Conservation (phyloP, 176 grass and related monocot genomes). For the Luzula sylvatica region DNA sequence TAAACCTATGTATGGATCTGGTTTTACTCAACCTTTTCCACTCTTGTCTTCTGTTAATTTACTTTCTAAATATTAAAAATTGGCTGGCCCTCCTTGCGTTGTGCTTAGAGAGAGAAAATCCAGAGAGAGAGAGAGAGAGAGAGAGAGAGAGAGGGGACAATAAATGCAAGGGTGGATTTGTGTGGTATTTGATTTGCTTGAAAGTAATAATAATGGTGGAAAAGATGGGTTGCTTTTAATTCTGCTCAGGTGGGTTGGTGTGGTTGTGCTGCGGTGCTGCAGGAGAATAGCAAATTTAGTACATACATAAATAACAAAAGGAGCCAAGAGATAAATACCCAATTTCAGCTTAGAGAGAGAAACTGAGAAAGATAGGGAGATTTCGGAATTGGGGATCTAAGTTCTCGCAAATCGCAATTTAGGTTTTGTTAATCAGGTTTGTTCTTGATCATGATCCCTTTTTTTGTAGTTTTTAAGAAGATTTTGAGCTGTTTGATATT, state of each 20-base stretch:
- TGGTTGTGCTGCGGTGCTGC: no score
- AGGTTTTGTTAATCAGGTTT: constrained; percentile 15
- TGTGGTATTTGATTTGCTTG: neutral
- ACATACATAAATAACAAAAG: no score
- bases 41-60: constrained; percentile 6
- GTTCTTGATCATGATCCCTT: neutral
- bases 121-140: neutral
- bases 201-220: constrained; percentile 21
- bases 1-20: constrained; percentile 14
- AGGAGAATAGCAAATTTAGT: no score
- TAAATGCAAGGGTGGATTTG: constrained; percentile 11
- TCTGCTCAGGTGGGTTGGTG: constrained; percentile 26
- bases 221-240: constrained; percentile 37
- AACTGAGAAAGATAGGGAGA: no score
- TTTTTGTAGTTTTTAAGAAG: no score
- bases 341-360: no score
- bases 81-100: neutral
- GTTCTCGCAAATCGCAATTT: neutral
- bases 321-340: no score
- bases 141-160: constrained; percentile 11
- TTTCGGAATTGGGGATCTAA: no score
- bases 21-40: constrained; percentile 13
- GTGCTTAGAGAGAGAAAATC: neutral
- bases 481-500: constrained; percentile 4
- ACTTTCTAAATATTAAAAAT: neutral